Evolutionary conservation across 352 stramenopile genomes (phyloP), one percentile per base, ranked within the genome.

Genomic region (Blastocystis sp.): DNA sequence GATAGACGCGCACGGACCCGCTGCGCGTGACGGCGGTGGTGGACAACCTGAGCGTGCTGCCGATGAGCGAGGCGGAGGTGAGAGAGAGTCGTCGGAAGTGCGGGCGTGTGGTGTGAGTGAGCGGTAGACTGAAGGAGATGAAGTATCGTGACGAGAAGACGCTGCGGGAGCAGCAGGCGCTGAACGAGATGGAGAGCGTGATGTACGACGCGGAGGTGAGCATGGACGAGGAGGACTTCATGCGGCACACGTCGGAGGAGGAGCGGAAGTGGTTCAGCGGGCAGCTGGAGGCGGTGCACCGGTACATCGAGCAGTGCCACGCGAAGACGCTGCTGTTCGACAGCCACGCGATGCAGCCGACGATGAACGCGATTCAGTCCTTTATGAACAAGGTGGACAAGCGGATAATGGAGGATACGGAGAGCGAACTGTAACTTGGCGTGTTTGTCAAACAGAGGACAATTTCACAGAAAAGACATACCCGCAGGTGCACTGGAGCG

Each of bases 181-280:
- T 79, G 69, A 79, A 79, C 61, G 69, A 79, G 69, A n/a, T 79
- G 69, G 69, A 79, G 69, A 79, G 69, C 40, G n/a, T 14, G 1
- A 62, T 62, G n/a, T 59, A 59, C n/a, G 69, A 79, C n/a, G 45
- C 48, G n/a, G 69, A 79, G 41, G 40, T 79, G 69, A 56, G 4
- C 4, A 34, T 43, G 34, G 69, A 79, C 5, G 69, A 79, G 23
- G 40, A 79, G n/a, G 21, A 21, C 0, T 79, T 79, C 28, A 11
- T 53, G 11, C 7, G 40, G 7, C 21, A 81, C 19, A 23, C 41
- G 48, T 53, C 14, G 17, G 71, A 81, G 3, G 48, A 81, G 48
- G 71, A 81, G 28, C 23, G n/a, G 56, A 60, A 81, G 71, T 3
- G 11, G 28, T 28, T 65, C 2, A 62, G n/a, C 10, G 56, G 48